Evolutionary conservation across 139 green algal species (phyloP).

Genomic region (Tetraselmis chui): DNA sequence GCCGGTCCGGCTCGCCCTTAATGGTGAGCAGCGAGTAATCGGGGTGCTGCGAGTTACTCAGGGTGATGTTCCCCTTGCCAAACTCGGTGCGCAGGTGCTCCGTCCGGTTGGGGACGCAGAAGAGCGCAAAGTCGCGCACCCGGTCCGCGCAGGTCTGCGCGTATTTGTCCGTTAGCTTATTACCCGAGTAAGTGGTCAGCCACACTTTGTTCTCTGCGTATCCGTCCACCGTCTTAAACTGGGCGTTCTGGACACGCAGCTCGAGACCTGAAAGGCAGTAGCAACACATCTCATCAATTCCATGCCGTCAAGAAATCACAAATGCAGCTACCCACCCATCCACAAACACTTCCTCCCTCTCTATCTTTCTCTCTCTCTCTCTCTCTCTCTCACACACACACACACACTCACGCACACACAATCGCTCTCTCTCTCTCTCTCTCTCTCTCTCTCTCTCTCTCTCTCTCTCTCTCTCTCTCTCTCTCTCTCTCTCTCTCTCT

Average conservation of each 20-base stretch:
- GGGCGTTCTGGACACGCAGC: conserved; percentile 35
- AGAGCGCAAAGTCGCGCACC: conserved; percentile 43
- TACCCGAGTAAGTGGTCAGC: conserved; percentile 21
- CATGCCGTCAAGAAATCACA: too few species aligned
- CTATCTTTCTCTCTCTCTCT: too few species aligned
- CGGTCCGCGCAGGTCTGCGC: conserved; percentile 39
- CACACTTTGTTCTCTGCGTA: conserved; percentile 45
- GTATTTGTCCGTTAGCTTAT: conserved; percentile 30
- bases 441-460: too few species aligned
- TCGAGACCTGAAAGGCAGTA: conserved; percentile 38
- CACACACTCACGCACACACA: too few species aligned
- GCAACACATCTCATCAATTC: too few species aligned
- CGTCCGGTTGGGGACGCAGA: conserved; percentile 34
- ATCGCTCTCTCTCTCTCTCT: too few species aligned
- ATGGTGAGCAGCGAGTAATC: conserved; percentile 39
- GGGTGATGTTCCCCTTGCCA: conserved; percentile 16
- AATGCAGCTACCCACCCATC: too few species aligned
- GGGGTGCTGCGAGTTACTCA: conserved; percentile 38
- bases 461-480: too few species aligned
- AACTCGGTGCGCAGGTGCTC: conserved; percentile 21
- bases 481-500: too few species aligned
- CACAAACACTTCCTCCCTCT: too few species aligned
- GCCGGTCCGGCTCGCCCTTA: conserved; percentile 1
- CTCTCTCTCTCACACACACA: too few species aligned
- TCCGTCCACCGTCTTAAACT: conserved; percentile 26